phyloP scores from a whole-genome alignment of 2,329 filamentous ascomycete species.

The Nemania bipapillata region DNA sequence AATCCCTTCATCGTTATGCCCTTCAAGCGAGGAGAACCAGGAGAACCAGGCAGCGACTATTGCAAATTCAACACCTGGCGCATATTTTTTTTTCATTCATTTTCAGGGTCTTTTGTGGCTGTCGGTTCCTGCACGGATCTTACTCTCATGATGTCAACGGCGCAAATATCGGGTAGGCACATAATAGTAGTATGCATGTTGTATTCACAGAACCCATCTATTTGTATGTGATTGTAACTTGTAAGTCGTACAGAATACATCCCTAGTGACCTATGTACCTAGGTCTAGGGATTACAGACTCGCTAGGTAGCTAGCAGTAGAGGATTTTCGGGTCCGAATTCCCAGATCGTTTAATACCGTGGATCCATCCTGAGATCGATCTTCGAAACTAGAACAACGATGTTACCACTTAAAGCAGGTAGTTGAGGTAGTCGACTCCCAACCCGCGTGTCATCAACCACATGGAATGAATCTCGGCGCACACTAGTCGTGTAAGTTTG shows the following conservation, averaged over 20 bases:
- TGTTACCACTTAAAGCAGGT: constrained; percentile 25
- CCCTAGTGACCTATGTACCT: not conserved
- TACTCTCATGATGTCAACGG: constrained; percentile 3
- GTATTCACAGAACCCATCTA: not conserved
- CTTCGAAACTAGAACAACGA: constrained; percentile 3
- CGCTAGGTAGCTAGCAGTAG: not conserved
- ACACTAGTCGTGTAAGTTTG: not conserved
- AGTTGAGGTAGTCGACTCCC: not conserved
- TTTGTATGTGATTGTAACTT: too few species aligned
- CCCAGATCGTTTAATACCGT: constrained; percentile 12
- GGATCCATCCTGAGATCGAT: constrained; percentile 14
- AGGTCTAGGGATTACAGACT: too few species aligned
- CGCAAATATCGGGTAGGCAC: constrained; percentile 4
- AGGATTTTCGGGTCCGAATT: constrained; percentile 24
- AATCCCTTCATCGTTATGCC: not conserved
- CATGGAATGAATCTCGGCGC: constrained; percentile 20
- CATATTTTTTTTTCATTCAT: not conserved
- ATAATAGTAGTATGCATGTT: constrained; percentile 12
- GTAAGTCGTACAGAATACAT: not conserved
- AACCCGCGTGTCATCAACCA: constrained; percentile 1
- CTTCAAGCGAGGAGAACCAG: too few species aligned
- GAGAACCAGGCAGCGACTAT: not conserved
- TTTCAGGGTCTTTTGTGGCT: constrained; percentile 15
- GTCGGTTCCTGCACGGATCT: constrained; percentile 20
- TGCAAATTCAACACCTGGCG: not conserved